These are phyloP conservation scores for Teunomyces panamensis DNA, from an alignment of 805 yeast genomes.

Conservation along the genomic window DNA sequence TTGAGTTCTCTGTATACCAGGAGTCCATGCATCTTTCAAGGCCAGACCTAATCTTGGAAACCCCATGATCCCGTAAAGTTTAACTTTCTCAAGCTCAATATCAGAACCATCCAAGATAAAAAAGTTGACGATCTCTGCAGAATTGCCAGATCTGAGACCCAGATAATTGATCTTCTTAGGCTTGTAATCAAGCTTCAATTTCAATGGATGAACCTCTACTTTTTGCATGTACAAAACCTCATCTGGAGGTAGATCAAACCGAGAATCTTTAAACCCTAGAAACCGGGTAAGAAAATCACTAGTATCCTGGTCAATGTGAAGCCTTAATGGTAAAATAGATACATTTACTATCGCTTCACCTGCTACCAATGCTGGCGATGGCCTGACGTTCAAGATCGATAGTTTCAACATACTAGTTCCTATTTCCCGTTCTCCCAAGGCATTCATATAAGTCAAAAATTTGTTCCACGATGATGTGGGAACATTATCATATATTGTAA, in stretches of 20 bases:
- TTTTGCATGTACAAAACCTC: constrained; percentile 69
- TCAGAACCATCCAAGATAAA: constrained; percentile 86
- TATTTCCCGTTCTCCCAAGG: constrained; percentile 66
- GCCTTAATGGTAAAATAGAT: constrained; percentile 65
- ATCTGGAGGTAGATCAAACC: constrained; percentile 64
- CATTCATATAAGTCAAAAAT: constrained; percentile 66
- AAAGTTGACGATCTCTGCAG: constrained; percentile 83
- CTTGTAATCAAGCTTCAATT: constrained; percentile 78
- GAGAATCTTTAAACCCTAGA: constrained; percentile 70
- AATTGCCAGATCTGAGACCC: constrained; percentile 82
- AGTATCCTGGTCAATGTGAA: constrained; percentile 92
- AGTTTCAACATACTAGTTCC: constrained; percentile 62
- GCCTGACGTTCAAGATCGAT: constrained; percentile 57
- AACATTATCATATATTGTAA: constrained; percentile 71
- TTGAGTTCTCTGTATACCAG: constrained; percentile 81
- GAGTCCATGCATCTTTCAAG: constrained; percentile 77
- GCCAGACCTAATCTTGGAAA: constrained; percentile 54
- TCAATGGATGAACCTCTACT: constrained; percentile 57
- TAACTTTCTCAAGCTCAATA: constrained; percentile 58
- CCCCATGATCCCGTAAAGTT: constrained; percentile 76
- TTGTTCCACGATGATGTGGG: constrained; percentile 91
- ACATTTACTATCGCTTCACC: constrained; percentile 60
- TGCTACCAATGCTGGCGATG: constrained; percentile 60
- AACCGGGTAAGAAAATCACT: constrained; percentile 79
- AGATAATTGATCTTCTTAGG: constrained; percentile 86